Conservation (phyloP, 176 grass and related monocot genomes). For the Eleusine coracana region DNA sequence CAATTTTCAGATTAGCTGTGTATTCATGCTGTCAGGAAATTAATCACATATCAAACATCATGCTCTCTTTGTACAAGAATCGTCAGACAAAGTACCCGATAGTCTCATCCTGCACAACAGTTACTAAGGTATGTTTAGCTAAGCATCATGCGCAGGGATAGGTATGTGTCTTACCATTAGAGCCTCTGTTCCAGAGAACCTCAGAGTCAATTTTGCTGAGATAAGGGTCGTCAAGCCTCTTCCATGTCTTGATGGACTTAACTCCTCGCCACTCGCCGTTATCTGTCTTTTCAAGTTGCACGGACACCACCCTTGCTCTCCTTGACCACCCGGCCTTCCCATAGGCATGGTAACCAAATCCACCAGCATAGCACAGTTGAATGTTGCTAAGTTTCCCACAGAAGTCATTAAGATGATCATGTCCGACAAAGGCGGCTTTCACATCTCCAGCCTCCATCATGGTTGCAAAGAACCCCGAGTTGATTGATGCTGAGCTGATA, state of each 20-base stretch:
- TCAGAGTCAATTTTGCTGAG: constrained; percentile 83
- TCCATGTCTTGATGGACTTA: constrained; percentile 98
- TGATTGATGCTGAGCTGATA: constrained; percentile 83
- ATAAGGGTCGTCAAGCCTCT: constrained; percentile 78
- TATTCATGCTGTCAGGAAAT: not conserved
- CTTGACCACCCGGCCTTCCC: constrained; percentile 94
- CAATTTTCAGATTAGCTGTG: constrained; percentile 29
- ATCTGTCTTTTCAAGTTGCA: constrained; percentile 66
- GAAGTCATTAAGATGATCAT: constrained; percentile 94
- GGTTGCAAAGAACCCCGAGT: constrained; percentile 90
- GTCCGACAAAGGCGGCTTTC: constrained; percentile 78
- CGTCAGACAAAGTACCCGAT: not conserved
- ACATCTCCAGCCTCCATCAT: constrained; percentile 93
- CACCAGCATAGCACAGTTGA: constrained; percentile 87
- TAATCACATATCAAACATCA: not conserved
- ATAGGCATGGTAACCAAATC: constrained; percentile 97
- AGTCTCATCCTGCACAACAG: not conserved
- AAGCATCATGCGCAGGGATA: constrained; percentile 10
- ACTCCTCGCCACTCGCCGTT: constrained; percentile 71
- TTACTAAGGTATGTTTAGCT: constrained; percentile 5
- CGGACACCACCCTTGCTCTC: constrained; percentile 87
- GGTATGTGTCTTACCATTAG: constrained; percentile 54
- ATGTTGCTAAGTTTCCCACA: constrained; percentile 76
- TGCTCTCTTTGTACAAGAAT: constrained; percentile 1
- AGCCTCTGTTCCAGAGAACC: constrained; percentile 82